Percentiles rank a stretch among this genome's conserved stretches.
These are phyloP conservation scores for Pseudogymnoascus sp. DNA, from an alignment of 2,329 filamentous ascomycete genomes.

Conservation along the genomic window DNA sequence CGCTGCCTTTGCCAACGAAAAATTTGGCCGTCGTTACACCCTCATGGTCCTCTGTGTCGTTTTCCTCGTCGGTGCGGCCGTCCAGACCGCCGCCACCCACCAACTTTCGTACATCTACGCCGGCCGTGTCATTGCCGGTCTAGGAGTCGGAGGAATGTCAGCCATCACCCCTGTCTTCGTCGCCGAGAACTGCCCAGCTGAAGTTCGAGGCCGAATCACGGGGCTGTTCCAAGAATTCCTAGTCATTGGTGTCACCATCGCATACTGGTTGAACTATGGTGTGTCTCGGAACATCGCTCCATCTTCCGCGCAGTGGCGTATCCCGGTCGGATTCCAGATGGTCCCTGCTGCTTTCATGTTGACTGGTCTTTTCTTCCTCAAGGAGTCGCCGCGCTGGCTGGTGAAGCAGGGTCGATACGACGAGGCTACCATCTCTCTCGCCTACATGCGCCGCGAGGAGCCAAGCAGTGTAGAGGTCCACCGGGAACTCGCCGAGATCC, in stretches of 20 bases:
- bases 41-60: constrained; percentile 37
- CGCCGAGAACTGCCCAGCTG: constrained; percentile 33
- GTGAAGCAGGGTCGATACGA: constrained; percentile 56
- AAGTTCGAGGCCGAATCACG: constrained; percentile 32
- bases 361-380: constrained; percentile 56
- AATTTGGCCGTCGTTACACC: constrained; percentile 36
- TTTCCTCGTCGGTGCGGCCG: constrained; percentile 32
- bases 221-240: constrained; percentile 33
- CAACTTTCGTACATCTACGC: constrained; percentile 36
- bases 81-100: constrained; percentile 39
- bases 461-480: constrained; percentile 49
- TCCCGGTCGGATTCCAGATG: constrained; percentile 35
- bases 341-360: constrained; percentile 54
- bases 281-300: constrained; percentile 32
- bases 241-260: constrained; percentile 31
- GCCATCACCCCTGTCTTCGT: constrained; percentile 35
- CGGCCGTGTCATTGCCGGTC: constrained; percentile 35
- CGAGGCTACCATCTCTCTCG: constrained; percentile 46
- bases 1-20: constrained; percentile 40
- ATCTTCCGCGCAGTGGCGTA: constrained; percentile 39
- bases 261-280: constrained; percentile 39
- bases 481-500: constrained; percentile 55
- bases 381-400: constrained; percentile 63
- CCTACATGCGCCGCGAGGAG: constrained; percentile 51
- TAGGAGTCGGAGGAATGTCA: constrained; percentile 40